Percentiles rank a stretch among this genome's conserved stretches.
These are phyloP conservation scores for Artemisia annua DNA, from an alignment of 129 eudicot genomes.

Conservation along the genomic window DNA sequence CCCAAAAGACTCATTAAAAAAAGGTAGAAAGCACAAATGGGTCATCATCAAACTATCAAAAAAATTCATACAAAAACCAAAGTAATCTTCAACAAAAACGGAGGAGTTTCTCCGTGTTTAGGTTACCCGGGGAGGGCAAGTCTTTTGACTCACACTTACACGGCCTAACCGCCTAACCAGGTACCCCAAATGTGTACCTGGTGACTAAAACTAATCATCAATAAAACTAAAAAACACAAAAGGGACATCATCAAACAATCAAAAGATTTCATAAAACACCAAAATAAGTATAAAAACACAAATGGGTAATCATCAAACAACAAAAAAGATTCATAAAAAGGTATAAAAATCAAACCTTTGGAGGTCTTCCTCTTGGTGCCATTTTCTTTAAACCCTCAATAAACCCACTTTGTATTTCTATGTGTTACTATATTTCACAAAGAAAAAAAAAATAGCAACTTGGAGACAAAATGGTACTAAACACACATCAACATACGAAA, in stretches of 20 bases:
- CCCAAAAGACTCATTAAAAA: not conserved
- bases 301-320: not conserved
- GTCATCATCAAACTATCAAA: not conserved
- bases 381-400: not conserved
- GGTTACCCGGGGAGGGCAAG: no score
- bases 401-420: not conserved
- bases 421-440: not conserved
- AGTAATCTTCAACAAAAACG: no score
- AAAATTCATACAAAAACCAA: no score
- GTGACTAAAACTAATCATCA: no score
- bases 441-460: not conserved
- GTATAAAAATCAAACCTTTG: not conserved
- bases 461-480: not conserved
- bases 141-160: no score
- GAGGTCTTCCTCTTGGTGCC: constrained; percentile 13
- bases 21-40: not conserved
- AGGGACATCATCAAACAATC: no score
- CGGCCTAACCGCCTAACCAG: no score
- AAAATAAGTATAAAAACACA: not conserved
- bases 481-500: not conserved
- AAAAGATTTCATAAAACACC: no score
- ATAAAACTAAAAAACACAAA: no score
- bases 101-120: no score
- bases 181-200: no score
- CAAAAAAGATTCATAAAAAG: not conserved